phyloP scores from a whole-genome alignment of 495 filamentous ascomycete species.

The Chaetomium tenue region DNA sequence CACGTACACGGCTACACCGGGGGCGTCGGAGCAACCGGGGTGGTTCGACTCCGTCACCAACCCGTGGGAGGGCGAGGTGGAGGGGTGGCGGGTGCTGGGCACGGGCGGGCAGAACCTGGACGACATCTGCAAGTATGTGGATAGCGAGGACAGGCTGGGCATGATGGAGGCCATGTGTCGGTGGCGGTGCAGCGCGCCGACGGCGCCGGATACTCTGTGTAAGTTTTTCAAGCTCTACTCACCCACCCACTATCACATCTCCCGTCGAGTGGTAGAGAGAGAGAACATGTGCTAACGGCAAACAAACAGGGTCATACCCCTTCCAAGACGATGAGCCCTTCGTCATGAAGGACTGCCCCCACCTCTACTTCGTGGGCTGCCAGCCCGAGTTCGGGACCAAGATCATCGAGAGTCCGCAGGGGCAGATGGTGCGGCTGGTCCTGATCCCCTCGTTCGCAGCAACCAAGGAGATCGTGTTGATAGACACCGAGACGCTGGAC shows the following conservation, averaged over 20 bases:
- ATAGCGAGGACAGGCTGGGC: conserved; percentile 67
- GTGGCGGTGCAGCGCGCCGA: conserved; percentile 91
- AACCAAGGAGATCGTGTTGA: conserved; percentile 76
- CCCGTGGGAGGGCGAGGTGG: conserved; percentile 84
- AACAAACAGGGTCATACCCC: conserved; percentile 79
- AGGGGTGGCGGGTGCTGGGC: conserved; percentile 80
- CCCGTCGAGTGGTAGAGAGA: not conserved
- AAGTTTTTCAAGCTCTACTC: conserved; percentile 39
- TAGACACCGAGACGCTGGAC: conserved; percentile 83
- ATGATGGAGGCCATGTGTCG: conserved; percentile 90
- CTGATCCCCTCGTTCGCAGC: conserved; percentile 76
- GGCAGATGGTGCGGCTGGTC: conserved; percentile 70
- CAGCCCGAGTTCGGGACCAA: conserved; percentile 79
- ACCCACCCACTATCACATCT: not conserved
- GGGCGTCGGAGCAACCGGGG: conserved; percentile 46
- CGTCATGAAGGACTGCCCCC: conserved; percentile 76
- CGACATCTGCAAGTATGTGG: conserved; percentile 88
- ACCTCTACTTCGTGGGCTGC: conserved; percentile 87
- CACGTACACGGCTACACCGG: conserved; percentile 48
- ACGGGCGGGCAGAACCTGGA: conserved; percentile 90
- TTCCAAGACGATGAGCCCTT: conserved; percentile 91
- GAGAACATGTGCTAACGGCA: conserved; percentile 22
- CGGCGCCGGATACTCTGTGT: conserved; percentile 95
- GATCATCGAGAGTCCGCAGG: conserved; percentile 58
- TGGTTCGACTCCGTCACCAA: conserved; percentile 94